A percentile compares a stretch with the other conserved stretches of the same genome.
Conservation (phyloP, 768 basidiomycete species). For the Cystofilobasidium bisporidii region DNA sequence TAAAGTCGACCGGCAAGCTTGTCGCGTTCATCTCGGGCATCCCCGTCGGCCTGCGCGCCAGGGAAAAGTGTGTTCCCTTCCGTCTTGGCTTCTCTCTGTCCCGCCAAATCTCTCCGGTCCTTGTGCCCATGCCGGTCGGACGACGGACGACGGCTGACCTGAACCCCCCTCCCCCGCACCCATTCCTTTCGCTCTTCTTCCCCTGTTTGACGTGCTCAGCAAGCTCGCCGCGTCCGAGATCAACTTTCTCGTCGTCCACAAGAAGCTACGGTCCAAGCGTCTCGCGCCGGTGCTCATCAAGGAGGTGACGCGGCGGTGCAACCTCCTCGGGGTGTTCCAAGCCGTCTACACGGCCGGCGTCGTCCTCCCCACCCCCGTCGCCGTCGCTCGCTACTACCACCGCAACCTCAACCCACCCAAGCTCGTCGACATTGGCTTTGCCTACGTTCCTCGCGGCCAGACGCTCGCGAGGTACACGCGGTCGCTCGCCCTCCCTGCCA, state of each 20-base stretch:
- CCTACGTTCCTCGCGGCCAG: slow-evolving; percentile 71
- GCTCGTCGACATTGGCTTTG: slow-evolving; percentile 80
- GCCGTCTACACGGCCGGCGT: slow-evolving; percentile 95
- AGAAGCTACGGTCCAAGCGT: slow-evolving; percentile 90
- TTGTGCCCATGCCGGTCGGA: no score
- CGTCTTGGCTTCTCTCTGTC: no score
- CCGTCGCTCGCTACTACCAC: slow-evolving; percentile 80
- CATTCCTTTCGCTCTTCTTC: no score
- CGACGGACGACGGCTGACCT: no score
- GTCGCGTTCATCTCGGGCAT: slow-evolving; percentile 95
- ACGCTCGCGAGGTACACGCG: slow-evolving; percentile 86
- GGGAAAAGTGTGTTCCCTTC: slow-evolving; percentile 56
- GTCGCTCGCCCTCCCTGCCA: slow-evolving; percentile 55
- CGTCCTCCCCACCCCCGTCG: slow-evolving; percentile 84
- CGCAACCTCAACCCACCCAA: slow-evolving; percentile 85
- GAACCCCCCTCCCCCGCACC: no score
- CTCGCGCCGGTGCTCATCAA: slow-evolving; percentile 93
- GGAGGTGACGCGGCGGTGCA: slow-evolving; percentile 85
- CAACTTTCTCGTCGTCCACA: slow-evolving; percentile 95
- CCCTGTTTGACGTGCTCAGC: slow-evolving; percentile 40
- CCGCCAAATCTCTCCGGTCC: no score
- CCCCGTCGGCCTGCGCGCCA: slow-evolving; percentile 74
- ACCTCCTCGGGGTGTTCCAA: slow-evolving; percentile 84
- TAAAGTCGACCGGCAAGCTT: slow-evolving; percentile 78
- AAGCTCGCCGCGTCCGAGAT: slow-evolving; percentile 71